Percentiles rank a stretch among this genome's conserved stretches.
Evolutionary conservation across 257 asterid genomes (phyloP).

Genomic region (Agastache rugosa): DNA sequence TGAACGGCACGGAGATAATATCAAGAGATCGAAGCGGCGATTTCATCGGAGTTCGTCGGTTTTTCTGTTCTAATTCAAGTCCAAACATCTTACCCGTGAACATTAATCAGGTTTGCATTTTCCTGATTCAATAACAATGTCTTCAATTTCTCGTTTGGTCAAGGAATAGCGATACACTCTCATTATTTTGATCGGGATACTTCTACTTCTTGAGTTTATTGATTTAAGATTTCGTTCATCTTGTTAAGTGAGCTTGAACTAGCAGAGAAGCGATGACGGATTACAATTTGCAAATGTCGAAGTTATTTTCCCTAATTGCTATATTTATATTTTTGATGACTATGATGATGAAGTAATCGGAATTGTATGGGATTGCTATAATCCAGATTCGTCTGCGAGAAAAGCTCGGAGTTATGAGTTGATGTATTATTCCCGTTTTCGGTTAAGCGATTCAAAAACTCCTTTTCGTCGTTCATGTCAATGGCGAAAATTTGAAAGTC

Average conservation of each 20-base stretch:
- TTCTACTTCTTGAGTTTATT: not conserved
- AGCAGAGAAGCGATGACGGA: constrained; percentile 1
- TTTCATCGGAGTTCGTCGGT: constrained; percentile 5
- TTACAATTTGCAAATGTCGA: constrained; percentile 16
- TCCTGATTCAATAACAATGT: constrained; percentile 6
- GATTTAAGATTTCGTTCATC: not conserved
- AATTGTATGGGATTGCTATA: not conserved
- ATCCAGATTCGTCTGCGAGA: too few relatives aligned
- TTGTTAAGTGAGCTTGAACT: not conserved
- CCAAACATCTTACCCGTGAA: not conserved
- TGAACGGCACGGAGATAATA: not conserved
- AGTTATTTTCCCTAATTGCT: constrained; percentile 26
- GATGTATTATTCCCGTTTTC: not conserved
- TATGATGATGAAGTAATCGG: not conserved
- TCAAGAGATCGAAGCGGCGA: constrained; percentile 32
- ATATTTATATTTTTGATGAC: constrained; percentile 8
- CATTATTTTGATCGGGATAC: not conserved
- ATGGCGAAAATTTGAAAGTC: not conserved
- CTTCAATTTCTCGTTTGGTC: not conserved
- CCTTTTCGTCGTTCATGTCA: not conserved
- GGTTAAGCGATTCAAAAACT: not conserved
- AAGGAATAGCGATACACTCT: not conserved
- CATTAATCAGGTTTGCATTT: constrained; percentile 22
- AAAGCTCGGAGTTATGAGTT: not conserved
- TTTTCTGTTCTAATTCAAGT: not conserved